Evolutionary conservation across 192 early-diverging fungal genomes (phyloP), one percentile per base, ranked within the genome.

Genomic region (Chytriomyces confervae): DNA sequence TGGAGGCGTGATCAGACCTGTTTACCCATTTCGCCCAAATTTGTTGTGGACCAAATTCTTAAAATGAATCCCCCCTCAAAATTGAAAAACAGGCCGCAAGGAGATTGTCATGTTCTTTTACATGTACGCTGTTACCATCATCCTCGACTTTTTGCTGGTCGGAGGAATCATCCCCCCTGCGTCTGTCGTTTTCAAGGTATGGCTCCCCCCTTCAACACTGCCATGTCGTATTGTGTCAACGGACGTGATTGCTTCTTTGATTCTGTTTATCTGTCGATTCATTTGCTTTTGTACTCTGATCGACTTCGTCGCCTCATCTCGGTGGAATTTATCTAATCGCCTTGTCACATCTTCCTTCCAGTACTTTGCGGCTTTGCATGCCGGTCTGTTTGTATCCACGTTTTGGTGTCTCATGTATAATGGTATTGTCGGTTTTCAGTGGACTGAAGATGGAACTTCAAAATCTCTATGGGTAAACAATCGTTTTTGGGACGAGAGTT

Each of bases 71-170:
- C 16, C n/a, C 10, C 7, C 20, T 0, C 44, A 16, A 60, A 9
- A n/a, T 24, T 45, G 11, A 44, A 50, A 7, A 43, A 62, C 83
- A 94, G 93, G 96, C 61, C 95, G 97, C 72, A 96, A 96, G 86
- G 98, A 98, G 86, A 98, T 98, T 82, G 93, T 97, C 68, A 92
- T 98, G 92, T 96, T 98, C 83, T 99, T 98, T 84, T 99, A 98
- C 82, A 83, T 97, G 66, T 99, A 98, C 86, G 92, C 94, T 80
- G 66, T 94, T 46, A 90, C 92, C 74, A 92, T 89, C 50, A 82
- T 96, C 61, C 79, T 98, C 62, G 97, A 99, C 82, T 91, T 99
- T 83, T 79, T 98, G 20, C 89, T 95, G 66, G 90, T 97, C 66
- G 93, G 95, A 53, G 95, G 95, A 68, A 96, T 99, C 80, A 93